phyloP scores from a whole-genome alignment of 1,284 basidiomycete species.

The Porogramme epimiltina region DNA sequence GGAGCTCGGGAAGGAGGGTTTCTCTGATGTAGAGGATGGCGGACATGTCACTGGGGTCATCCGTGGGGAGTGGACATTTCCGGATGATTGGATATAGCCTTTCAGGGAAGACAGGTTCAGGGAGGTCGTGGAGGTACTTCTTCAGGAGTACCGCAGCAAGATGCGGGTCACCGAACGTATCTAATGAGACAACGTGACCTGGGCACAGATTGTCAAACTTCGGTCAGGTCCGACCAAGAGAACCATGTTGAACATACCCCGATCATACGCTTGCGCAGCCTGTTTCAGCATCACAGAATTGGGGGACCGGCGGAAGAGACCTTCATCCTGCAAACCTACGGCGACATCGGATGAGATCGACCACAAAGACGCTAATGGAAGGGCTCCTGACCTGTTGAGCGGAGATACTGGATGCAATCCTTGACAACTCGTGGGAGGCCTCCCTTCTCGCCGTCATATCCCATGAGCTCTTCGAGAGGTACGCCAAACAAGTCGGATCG shows the following conservation, averaged over 20 bases:
- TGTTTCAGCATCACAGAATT: constrained; percentile 69
- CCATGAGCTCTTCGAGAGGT: constrained; percentile 80
- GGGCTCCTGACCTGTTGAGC: constrained; percentile 51
- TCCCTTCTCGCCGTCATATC: constrained; percentile 77
- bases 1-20: constrained; percentile 62
- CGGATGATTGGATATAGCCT: constrained; percentile 63
- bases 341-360: background rate
- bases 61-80: constrained; percentile 63
- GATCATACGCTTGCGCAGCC: constrained; percentile 80
- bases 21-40: constrained; percentile 67
- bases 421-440: constrained; percentile 77
- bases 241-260: constrained; percentile 46
- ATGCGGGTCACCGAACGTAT: constrained; percentile 74
- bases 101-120: constrained; percentile 75
- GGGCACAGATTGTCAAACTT: constrained; percentile 2
- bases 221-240: background rate
- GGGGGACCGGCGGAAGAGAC: constrained; percentile 80
- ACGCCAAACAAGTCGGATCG: constrained; percentile 76
- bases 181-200: constrained; percentile 78
- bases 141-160: constrained; percentile 84
- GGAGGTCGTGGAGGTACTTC: constrained; percentile 81
- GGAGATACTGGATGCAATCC: constrained; percentile 74
- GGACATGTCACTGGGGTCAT: constrained; percentile 56
- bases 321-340: constrained; percentile 70
- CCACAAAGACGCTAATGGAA: background rate